Evolutionary conservation across 1,284 basidiomycete genomes (phyloP).

Genomic region (Ceratobasidium theobromae): DNA sequence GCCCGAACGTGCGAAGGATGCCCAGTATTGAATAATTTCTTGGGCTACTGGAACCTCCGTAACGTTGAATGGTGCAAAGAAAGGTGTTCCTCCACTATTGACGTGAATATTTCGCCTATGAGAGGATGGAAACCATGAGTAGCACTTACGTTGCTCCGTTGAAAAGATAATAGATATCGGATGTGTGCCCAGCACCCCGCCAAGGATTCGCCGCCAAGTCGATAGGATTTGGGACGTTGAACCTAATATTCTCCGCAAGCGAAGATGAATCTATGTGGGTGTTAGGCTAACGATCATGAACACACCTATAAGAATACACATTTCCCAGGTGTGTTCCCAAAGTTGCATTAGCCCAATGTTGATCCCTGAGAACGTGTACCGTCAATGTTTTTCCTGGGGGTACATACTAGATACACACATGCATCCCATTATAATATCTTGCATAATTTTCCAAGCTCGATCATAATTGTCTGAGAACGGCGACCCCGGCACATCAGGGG

Average conservation of each 20-base stretch:
- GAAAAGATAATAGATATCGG: slow-evolving; percentile 51
- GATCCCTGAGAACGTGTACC: slow-evolving; percentile 44
- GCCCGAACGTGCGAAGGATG: slow-evolving; percentile 47
- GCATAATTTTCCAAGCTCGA: slow-evolving; percentile 48
- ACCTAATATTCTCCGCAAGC: slow-evolving; percentile 39
- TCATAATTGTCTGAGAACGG: slow-evolving; percentile 49
- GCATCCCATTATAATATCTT: slow-evolving; percentile 51
- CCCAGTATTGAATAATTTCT: slow-evolving; percentile 52
- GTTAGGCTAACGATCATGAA: neutral
- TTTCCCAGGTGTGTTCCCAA: slow-evolving; percentile 43
- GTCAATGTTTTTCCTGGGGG: neutral
- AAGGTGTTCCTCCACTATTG: slow-evolving; percentile 41
- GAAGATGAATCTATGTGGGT: neutral
- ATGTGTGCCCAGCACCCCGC: slow-evolving; percentile 50
- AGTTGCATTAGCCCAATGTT: slow-evolving; percentile 46
- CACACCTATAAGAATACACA: slow-evolving; percentile 46
- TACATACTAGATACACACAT: slow-evolving; percentile 44
- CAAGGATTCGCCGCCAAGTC: slow-evolving; percentile 46
- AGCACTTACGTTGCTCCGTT: slow-evolving; percentile 42
- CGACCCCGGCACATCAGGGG: slow-evolving; percentile 44
- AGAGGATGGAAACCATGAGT: neutral
- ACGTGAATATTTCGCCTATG: slow-evolving; percentile 44
- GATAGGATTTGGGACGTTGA: slow-evolving; percentile 50
- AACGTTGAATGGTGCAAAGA: neutral
- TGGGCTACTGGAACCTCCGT: slow-evolving; percentile 47